Evolutionary conservation across 352 stramenopile genomes (phyloP).

Genomic region (Pythium pyrilobum): DNA sequence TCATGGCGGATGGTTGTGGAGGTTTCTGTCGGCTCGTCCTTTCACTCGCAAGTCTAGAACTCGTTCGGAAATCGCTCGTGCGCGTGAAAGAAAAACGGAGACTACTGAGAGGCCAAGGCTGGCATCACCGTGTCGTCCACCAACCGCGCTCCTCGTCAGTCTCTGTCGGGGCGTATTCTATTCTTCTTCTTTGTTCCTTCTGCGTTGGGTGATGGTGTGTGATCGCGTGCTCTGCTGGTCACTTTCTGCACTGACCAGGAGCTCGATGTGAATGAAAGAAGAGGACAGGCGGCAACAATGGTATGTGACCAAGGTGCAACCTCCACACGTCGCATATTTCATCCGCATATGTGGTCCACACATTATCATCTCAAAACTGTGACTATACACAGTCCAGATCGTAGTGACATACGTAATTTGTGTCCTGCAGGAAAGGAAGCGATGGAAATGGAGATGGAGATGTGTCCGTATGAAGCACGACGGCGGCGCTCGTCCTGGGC

Average conservation of each 20-base stretch:
- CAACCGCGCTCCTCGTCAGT: no score
- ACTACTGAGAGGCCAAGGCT: not conserved
- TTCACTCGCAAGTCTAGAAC: constrained; percentile 1
- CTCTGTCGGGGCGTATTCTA: constrained; percentile 1
- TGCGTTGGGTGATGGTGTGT: constrained; percentile 5
- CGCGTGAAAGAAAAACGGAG: constrained; percentile 15
- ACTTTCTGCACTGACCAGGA: no score
- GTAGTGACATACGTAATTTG: constrained; percentile 6
- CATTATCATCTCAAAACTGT: no score
- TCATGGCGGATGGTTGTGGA: constrained; percentile 25
- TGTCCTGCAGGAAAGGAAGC: not conserved
- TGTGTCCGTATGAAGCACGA: constrained; percentile 34
- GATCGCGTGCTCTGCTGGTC: constrained; percentile 3
- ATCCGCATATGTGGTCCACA: no score
- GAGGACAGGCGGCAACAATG: not conserved
- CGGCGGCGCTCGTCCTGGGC: constrained; percentile 47
- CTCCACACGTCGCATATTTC: no score
- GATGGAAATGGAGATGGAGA: not conserved
- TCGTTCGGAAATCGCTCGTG: constrained; percentile 1
- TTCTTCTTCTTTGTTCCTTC: constrained; percentile 8
- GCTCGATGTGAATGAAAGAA: no score
- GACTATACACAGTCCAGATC: no score
- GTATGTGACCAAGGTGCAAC: no score
- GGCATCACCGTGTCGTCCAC: no score
- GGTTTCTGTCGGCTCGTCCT: not conserved